phyloP scores from a whole-genome alignment of 495 filamentous ascomycete genomes.

The Neurospora sp. region DNA sequence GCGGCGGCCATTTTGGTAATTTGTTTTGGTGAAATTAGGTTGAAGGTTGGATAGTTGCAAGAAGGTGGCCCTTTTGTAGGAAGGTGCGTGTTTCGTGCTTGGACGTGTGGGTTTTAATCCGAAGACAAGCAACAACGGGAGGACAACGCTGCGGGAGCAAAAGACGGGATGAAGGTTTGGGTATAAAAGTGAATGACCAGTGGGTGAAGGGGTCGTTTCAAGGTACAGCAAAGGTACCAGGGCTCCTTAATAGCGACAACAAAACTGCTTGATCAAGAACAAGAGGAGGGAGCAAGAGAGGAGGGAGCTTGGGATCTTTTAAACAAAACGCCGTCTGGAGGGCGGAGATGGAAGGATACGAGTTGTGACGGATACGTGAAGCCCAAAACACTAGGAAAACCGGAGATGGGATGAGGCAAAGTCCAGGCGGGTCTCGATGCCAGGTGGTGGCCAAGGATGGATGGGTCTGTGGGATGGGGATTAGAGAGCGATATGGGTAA shows the following conservation, averaged over 20 bases:
- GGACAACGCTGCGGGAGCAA: background rate
- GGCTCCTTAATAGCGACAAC: conserved; percentile 31
- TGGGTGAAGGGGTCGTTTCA: conserved; percentile 5
- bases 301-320: conserved; percentile 12
- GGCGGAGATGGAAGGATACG: background rate
- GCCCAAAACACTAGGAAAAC: conserved; percentile 1
- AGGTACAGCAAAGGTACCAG: conserved; percentile 25
- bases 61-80: background rate
- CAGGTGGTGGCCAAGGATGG: conserved; percentile 9
- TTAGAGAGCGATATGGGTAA: background rate
- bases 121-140: background rate
- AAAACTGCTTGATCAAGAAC: conserved; percentile 21
- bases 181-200: background rate
- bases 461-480: background rate
- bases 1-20: conserved; percentile 29
- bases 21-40: conserved; percentile 5
- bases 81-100: background rate
- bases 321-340: conserved; percentile 14
- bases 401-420: conserved; percentile 20
- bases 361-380: background rate
- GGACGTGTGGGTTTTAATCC: background rate
- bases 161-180: background rate
- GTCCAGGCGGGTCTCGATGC: background rate
- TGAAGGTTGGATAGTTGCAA: background rate
- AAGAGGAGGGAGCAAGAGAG: background rate